Conservation (phyloP, 192 early-diverging fungal genomes). For the Allomyces arbusculus region DNA sequence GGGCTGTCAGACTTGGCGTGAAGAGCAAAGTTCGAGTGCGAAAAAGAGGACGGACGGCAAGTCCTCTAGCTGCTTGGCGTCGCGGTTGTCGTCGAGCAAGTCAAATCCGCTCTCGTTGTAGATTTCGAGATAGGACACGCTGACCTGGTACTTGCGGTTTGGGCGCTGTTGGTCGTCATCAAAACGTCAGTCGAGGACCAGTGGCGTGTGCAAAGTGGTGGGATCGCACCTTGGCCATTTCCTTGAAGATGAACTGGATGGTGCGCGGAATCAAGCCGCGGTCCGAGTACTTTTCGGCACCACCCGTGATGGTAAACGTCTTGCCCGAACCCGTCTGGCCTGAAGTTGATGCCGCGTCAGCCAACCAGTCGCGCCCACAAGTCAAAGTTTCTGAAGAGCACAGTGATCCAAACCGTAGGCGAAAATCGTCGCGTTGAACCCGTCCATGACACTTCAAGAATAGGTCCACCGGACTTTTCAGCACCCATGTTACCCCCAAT, state of each 20-base stretch:
- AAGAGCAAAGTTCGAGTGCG: too few species aligned
- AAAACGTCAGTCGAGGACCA: too few species aligned
- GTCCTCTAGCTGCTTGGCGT: constrained; percentile 40
- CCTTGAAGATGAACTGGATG: constrained; percentile 33
- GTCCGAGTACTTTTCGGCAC: constrained; percentile 34
- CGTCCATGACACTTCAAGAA: constrained; percentile 24
- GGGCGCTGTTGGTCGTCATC: constrained; percentile 1
- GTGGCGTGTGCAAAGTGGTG: too few species aligned
- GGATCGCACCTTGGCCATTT: constrained; percentile 15
- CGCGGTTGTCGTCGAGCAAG: constrained; percentile 26
- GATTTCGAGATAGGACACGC: constrained; percentile 38
- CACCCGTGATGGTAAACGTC: constrained; percentile 47
- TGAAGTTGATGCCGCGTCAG: neutral
- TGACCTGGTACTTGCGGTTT: constrained; percentile 16
- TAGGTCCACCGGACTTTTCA: too few species aligned
- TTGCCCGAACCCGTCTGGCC: constrained; percentile 38
- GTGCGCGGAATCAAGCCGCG: constrained; percentile 37
- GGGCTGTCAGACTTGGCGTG: too few species aligned
- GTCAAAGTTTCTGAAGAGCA: too few species aligned
- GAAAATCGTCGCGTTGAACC: constrained; percentile 43
- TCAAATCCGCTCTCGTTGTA: constrained; percentile 43
- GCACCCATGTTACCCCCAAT: too few species aligned
- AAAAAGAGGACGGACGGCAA: constrained; percentile 19
- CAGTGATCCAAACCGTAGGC: constrained; percentile 17
- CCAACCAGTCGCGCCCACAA: constrained; percentile 12